Conservation (phyloP, 257 asterid species). For the Nicotiana undulata region DNA sequence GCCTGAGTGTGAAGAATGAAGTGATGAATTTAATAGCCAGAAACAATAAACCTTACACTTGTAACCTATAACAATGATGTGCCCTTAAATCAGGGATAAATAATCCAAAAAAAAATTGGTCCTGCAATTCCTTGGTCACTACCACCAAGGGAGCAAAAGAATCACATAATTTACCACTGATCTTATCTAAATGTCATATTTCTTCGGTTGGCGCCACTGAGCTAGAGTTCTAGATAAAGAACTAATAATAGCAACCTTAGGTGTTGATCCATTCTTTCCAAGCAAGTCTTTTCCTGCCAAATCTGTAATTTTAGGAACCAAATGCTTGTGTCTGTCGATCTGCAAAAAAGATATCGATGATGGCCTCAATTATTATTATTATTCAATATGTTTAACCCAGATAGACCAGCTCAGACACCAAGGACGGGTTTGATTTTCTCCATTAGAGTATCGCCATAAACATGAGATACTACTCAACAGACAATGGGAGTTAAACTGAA, state of each 20-base stretch:
- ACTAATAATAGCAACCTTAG: conserved; percentile 44
- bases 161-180: conserved; percentile 15
- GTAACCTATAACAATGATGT: background rate
- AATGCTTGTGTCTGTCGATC: conserved; percentile 87
- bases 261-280: conserved; percentile 62
- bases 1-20: conserved; percentile 7
- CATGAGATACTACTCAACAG: background rate
- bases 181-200: conserved; percentile 49
- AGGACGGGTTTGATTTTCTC: background rate
- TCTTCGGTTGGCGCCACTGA: conserved; percentile 75
- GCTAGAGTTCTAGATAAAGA: conserved; percentile 57
- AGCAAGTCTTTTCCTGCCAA: conserved; percentile 90
- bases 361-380: background rate
- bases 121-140: conserved; percentile 16
- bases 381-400: background rate
- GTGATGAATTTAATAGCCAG: conserved; percentile 1
- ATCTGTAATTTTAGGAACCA: conserved; percentile 90
- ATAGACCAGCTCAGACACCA: background rate
- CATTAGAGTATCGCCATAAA: background rate
- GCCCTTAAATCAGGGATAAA: background rate
- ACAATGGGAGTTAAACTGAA: background rate
- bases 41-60: conserved; percentile 3
- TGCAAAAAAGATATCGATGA: conserved; percentile 22
- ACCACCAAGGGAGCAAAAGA: conserved; percentile 22
- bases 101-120: conserved; percentile 14